Conservation (phyloP, 2,329 filamentous ascomycete genomes). For the Fusarium praegraminearum region DNA sequence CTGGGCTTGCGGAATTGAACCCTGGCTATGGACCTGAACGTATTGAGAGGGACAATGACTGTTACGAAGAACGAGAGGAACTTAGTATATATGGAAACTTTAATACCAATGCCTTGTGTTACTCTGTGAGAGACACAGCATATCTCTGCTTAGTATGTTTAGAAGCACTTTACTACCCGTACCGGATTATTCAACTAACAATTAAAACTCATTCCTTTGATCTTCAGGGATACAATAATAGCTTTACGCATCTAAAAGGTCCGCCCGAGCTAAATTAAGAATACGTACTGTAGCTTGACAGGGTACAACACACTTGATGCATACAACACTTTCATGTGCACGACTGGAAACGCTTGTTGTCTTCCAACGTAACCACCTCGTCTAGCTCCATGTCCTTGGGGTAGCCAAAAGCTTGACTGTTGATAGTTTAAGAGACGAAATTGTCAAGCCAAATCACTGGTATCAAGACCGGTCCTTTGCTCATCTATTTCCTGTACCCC, state of each 20-base stretch:
- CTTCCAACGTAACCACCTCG: not conserved
- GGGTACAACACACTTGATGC: not conserved
- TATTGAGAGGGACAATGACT: not conserved
- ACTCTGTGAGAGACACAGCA: not conserved
- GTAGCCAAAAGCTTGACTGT: not conserved
- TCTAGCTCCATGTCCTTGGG: not conserved
- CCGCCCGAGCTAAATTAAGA: not conserved
- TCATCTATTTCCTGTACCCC: not conserved
- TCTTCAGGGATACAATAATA: not conserved
- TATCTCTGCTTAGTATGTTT: not conserved
- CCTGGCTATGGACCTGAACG: not conserved
- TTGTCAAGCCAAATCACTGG: not conserved
- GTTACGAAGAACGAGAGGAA: not conserved
- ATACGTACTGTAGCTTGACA: not conserved
- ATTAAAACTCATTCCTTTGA: not conserved
- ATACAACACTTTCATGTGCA: not conserved
- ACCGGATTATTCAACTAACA: not conserved
- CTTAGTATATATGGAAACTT: slow-evolving; percentile 2
- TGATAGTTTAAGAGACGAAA: not conserved
- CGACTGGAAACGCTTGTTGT: not conserved
- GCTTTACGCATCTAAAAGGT: not conserved
- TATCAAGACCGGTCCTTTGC: not conserved
- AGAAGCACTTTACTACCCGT: not conserved
- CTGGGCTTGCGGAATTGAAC: not conserved
- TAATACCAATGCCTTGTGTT: slow-evolving; percentile 3